Base-by-base conservation (phyloP, 768 basidiomycete genomes). In the Lactarius psammicola region DNA sequence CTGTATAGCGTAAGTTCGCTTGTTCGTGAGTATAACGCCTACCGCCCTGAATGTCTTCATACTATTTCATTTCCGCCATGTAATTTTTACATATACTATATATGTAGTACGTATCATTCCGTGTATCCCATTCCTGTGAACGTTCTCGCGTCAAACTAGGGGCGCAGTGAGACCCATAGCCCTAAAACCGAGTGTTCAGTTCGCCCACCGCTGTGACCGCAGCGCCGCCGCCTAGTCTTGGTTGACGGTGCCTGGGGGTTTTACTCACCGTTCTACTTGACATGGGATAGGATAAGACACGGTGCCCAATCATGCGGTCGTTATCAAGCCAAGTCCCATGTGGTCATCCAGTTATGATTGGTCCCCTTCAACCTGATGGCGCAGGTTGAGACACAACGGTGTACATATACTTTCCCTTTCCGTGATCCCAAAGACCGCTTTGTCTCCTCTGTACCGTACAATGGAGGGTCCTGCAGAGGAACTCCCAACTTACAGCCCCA, bases 401-500 rank as follows among this genome's bases (percentile, higher is more conserved):
- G n/a, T 55, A 55, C 54, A 30, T 55, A 55, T 20, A 30, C 53
- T 55, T n/a, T 13, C 30, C 54, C 30, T 20, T 55, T 33, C 54
- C 54, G 30, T 20, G 30, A 2, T 28, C 38, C 38, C 31, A 26
- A 11, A 8, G 23, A 3, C 11, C n/a, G 2, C 36, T 20, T 51
- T 13, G 26, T 26, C 46, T 15, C 17, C 28, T 28, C 26, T 5
- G 46, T 49, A 33, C n/a, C n/a, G n/a, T n/a, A 33, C 42, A 23
- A 64, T 64, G 63, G 40, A 34, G 1, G 31, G 4, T 17, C 10
- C 36, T 49, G 15, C 38, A 26, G 49, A 54, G 2, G 60, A 51
- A 56, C 58, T 59, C 8, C 67, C 60, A n/a, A 51, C 38, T 28
- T 68, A 66, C 23, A 46, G 49, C 5, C 42, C 36, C 20, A 56